A percentile compares a stretch with the other conserved stretches of the same genome.
Evolutionary conservation across 192 early-diverging fungal genomes (phyloP).

Genomic region (Coemansia sp.): DNA sequence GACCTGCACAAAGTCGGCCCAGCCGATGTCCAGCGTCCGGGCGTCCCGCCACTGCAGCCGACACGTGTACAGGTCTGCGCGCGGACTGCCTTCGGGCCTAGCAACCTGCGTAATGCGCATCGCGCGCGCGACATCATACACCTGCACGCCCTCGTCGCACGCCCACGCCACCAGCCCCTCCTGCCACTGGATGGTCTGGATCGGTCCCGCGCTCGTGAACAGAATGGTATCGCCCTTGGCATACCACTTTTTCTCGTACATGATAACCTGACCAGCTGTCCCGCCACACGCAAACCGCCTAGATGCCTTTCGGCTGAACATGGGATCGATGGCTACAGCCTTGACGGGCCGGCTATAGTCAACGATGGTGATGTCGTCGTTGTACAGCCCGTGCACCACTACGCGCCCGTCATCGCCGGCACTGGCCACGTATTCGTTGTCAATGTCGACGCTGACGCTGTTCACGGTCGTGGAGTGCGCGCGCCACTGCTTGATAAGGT

Average conservation of each 20-base stretch:
- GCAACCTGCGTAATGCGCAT: constrained; percentile 85
- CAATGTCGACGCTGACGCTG: constrained; percentile 81
- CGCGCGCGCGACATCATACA: constrained; percentile 76
- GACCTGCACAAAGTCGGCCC: constrained; percentile 93
- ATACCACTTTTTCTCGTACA: constrained; percentile 86
- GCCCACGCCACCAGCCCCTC: constrained; percentile 91
- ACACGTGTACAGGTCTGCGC: constrained; percentile 83
- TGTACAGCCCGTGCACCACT: constrained; percentile 83
- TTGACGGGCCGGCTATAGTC: constrained; percentile 89
- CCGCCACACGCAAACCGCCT: constrained; percentile 91
- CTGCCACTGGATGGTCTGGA: constrained; percentile 87
- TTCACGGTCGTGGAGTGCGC: constrained; percentile 88
- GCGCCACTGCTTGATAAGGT: constrained; percentile 82
- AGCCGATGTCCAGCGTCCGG: constrained; percentile 83
- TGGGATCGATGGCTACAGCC: constrained; percentile 87
- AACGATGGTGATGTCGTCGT: constrained; percentile 67
- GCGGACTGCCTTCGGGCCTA: constrained; percentile 74
- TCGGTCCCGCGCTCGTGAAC: constrained; percentile 87
- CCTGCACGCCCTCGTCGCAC: constrained; percentile 85
- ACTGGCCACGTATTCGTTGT: constrained; percentile 89
- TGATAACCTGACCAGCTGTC: constrained; percentile 80
- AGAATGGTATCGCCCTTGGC: constrained; percentile 80
- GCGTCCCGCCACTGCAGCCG: constrained; percentile 86
- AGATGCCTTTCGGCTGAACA: constrained; percentile 74
- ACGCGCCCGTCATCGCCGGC: constrained; percentile 94